These are phyloP conservation scores for Fremontodendron californicum DNA, from an alignment of 345 rosid species.

Conservation along the genomic window DNA sequence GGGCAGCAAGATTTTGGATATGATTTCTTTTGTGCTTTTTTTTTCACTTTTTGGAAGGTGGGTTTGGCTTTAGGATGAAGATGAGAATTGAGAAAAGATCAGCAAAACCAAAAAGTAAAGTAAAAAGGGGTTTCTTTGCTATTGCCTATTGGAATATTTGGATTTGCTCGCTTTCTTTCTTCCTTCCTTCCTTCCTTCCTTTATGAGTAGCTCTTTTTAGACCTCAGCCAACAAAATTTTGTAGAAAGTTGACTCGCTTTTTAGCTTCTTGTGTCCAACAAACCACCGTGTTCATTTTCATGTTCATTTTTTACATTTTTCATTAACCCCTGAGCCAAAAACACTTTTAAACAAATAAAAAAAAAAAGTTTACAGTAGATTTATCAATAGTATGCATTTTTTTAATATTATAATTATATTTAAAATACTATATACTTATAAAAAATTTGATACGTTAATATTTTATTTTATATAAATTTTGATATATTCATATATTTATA, in stretches of 20 bases:
- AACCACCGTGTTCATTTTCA: no score
- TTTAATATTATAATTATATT: no score
- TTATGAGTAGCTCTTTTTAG: conserved; percentile 22
- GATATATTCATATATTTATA: no score
- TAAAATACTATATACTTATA: no score
- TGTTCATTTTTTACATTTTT: neutral
- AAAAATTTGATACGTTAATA: no score
- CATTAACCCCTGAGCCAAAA: neutral
- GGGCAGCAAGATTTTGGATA: neutral
- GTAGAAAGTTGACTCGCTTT: neutral
- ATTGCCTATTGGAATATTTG: neutral
- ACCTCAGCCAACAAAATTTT: conserved; percentile 18
- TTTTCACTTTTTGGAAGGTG: conserved; percentile 2
- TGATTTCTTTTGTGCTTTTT: neutral
- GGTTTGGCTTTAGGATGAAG: conserved; percentile 3
- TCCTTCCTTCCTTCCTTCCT: neutral
- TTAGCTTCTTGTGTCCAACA: neutral
- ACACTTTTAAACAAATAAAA: neutral
- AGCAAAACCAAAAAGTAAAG: neutral
- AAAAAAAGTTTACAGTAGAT: no score
- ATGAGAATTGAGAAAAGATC: neutral
- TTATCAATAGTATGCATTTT: no score
- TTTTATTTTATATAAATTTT: no score
- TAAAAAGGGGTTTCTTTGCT: neutral
- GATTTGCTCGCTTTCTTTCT: neutral